Evolutionary conservation across 768 basidiomycete genomes (phyloP).

Genomic region (Baorangia bicolor): DNA sequence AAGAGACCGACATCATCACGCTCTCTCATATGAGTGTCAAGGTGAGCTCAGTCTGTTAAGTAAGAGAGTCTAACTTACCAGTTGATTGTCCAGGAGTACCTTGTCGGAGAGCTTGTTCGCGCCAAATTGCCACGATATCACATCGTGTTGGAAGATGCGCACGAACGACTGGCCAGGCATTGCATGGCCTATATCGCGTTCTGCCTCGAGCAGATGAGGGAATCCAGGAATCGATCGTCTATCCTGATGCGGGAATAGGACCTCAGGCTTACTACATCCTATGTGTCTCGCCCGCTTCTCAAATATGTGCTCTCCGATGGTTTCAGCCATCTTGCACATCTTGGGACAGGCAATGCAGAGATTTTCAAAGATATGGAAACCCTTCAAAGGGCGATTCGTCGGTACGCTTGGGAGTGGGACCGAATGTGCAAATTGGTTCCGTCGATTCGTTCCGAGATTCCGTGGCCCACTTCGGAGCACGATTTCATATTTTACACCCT

Average conservation of each 20-base stretch:
- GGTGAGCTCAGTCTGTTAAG: background rate
- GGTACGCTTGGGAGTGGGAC: conserved; percentile 2
- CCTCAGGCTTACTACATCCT: background rate
- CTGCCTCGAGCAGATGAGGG: conserved; percentile 6
- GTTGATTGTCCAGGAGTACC: conserved; percentile 10
- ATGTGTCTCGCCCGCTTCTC: background rate
- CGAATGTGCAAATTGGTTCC: background rate
- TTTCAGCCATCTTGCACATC: conserved; percentile 4
- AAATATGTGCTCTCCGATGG: conserved; percentile 12
- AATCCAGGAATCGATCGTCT: background rate
- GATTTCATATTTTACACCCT: conserved; percentile 5
- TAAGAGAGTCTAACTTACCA: background rate
- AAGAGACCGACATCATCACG: conserved; percentile 8
- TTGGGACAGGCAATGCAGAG: background rate
- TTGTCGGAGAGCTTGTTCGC: conserved; percentile 1
- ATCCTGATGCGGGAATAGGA: background rate
- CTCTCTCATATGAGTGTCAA: conserved; percentile 20
- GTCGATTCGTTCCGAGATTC: background rate
- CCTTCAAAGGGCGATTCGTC: background rate
- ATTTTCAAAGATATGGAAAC: conserved; percentile 2
- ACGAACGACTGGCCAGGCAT: conserved; percentile 3
- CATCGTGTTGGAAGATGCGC: conserved; percentile 6
- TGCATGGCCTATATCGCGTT: conserved; percentile 9
- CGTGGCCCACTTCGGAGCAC: conserved; percentile 6
- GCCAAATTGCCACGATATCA: conserved; percentile 1